phyloP scores from a whole-genome alignment of 306 rosid species.

The Vigna nakashimae region DNA sequence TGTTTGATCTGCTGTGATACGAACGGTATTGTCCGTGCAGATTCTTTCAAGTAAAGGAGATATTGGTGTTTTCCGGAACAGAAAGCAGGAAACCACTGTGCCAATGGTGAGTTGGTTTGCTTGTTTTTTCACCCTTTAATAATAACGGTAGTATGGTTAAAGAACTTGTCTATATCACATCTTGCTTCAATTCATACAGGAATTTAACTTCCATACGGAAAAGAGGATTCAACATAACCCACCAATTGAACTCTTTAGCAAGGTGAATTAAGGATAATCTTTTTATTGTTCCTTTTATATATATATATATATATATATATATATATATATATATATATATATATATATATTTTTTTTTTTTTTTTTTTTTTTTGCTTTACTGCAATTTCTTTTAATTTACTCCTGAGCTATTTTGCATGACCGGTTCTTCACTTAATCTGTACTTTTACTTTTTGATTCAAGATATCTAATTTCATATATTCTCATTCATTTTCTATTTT shows the following conservation, averaged over 20 bases:
- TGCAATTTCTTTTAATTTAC: conserved; percentile 29
- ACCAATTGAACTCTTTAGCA: conserved; percentile 87
- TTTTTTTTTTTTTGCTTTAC: background rate
- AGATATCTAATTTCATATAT: conserved; percentile 19
- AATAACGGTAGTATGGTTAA: background rate
- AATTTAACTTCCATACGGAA: conserved; percentile 75
- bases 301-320: too few relatives aligned
- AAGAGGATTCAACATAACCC: conserved; percentile 71
- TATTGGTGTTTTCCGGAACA: conserved; percentile 81
- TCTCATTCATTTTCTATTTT: conserved; percentile 38
- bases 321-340: background rate
- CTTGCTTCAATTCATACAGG: conserved; percentile 62
- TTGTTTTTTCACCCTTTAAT: conserved; percentile 3
- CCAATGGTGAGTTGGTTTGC: conserved; percentile 65
- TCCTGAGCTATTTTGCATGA: background rate
- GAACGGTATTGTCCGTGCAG: conserved; percentile 54
- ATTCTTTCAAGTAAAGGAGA: conserved; percentile 89
- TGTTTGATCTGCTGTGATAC: conserved; percentile 26
- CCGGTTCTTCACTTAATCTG: conserved; percentile 15
- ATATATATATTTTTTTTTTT: too few relatives aligned
- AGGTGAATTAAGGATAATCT: conserved; percentile 55
- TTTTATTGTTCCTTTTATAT: background rate
- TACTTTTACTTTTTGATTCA: background rate
- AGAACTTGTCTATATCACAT: conserved; percentile 22
- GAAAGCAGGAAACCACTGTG: conserved; percentile 81